Evolutionary conservation across 2,329 filamentous ascomycete species (phyloP), one percentile per base, ranked within the genome.

Genomic region (Herpotrichia juniperi): DNA sequence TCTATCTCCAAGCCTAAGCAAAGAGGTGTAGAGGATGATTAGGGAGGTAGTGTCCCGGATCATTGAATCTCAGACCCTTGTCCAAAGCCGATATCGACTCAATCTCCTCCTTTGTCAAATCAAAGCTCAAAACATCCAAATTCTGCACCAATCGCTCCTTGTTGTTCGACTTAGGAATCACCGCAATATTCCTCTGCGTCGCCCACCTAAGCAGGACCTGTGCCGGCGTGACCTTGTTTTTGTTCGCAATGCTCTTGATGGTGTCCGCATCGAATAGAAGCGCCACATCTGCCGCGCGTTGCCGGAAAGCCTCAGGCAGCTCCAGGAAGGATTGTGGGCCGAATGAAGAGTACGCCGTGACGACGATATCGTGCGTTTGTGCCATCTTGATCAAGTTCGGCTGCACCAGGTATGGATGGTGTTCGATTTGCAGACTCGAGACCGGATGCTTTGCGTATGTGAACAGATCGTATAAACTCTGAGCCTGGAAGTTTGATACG

Each of bases 181-280:
- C 62, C 21, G 58, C 57, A 24, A 60, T 58, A 46, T 62, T 51
- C 42, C 62, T 61, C 82, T 96, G 91, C 8, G 90, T 96, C 31
- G 90, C 84, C 91, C 91, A 96, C 68, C 91, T 83, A 62, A 96
- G 82, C 57, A 96, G 81, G 30, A 96, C 81, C 81, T 96, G 91
- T 11, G 89, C 87, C 8, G 90, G 82, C 10, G 85, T 85, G 80
- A 89, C 91, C 72, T 78, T 78, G 61, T 90, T 80, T 79, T 89
- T 91, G 65, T 81, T 74, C 16, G 90, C 87, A 56, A 93, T 82
- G 44, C 65, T 71, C 63, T 82, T 85, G 73, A 96, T 80, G 47
- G 81, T 75, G 17, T 83, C 76, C 73, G 91, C 83, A 69, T 92
- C 82, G 71, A 96, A 88, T 52, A 96, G 81, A 25, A 87, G 80